phyloP scores from a whole-genome alignment of 805 yeast species.

The Candida sakaeoensis region DNA sequence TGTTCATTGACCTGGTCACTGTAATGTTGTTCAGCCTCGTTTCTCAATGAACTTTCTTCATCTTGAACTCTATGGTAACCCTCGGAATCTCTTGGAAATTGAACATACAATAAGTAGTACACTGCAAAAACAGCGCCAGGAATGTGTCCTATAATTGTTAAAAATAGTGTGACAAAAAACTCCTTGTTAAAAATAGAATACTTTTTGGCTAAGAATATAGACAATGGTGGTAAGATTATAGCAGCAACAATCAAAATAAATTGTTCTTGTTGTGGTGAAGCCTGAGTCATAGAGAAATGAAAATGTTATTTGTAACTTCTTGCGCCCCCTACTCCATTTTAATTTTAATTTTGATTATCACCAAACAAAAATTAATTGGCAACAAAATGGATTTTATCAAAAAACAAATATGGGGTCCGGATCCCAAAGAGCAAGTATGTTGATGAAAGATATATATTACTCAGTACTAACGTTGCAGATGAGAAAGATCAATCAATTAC shows the following conservation, averaged over 20 bases:
- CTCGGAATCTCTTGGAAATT: conserved; percentile 14
- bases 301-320: no score
- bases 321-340: no score
- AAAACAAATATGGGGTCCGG: conserved; percentile 93
- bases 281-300: neutral
- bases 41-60: conserved; percentile 15
- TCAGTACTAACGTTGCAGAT: conserved; percentile 28
- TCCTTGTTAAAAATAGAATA: conserved; percentile 32
- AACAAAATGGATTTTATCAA: conserved; percentile 81
- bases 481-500: conserved; percentile 70
- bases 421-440: conserved; percentile 80
- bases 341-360: no score
- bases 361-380: no score
- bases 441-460: neutral
- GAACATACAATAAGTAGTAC: conserved; percentile 22
- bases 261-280: conserved; percentile 14
- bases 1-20: neutral
- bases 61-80: conserved; percentile 23
- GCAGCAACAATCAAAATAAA: conserved; percentile 28
- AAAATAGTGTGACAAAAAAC: conserved; percentile 26
- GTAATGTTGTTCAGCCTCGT: conserved; percentile 4
- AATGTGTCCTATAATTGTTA: conserved; percentile 30
- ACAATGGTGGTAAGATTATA: conserved; percentile 36
- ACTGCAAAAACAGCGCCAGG: conserved; percentile 33
- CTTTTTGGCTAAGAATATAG: conserved; percentile 29